Conservation (phyloP, 2,329 filamentous ascomycete species). For the Paecilomyces niveus region DNA sequence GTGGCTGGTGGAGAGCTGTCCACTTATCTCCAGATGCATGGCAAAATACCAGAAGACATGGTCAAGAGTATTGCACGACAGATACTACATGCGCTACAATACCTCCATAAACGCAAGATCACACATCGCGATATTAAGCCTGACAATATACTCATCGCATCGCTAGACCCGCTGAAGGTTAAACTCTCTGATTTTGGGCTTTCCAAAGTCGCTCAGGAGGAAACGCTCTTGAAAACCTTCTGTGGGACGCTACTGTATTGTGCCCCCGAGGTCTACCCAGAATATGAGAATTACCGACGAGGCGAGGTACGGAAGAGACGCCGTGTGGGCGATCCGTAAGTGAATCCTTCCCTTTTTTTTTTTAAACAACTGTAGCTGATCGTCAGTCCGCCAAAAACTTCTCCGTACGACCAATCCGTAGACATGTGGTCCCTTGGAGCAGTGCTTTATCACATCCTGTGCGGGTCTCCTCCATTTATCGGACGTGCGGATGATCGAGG, state of each 20-base stretch:
- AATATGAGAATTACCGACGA: constrained; percentile 60
- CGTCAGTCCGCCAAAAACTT: constrained; percentile 40
- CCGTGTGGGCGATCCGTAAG: constrained; percentile 44
- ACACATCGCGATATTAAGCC: constrained; percentile 99
- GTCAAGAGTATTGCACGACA: constrained; percentile 62
- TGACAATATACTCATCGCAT: constrained; percentile 86
- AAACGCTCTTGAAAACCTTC: constrained; percentile 92
- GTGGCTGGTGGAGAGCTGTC: constrained; percentile 77
- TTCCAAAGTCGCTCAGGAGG: constrained; percentile 86
- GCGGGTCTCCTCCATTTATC: constrained; percentile 70
- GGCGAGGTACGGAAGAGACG: constrained; percentile 57
- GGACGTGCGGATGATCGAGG: constrained; percentile 70
- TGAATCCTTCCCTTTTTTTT: constrained; percentile 3
- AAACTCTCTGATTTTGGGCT: constrained; percentile 96
- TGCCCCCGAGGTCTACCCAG: constrained; percentile 90
- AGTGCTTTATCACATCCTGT: constrained; percentile 83
- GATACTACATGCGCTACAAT: constrained; percentile 72
- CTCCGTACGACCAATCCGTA: constrained; percentile 80
- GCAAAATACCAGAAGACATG: constrained; percentile 58
- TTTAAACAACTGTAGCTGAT: constrained; percentile 9
- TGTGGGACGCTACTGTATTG: constrained; percentile 95
- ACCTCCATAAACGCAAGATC: constrained; percentile 80
- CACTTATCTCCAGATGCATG: constrained; percentile 57
- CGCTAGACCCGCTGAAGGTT: constrained; percentile 64
- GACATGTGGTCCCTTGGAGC: constrained; percentile 96